Conservation (phyloP, 805 yeast species). For the Candida pini region DNA sequence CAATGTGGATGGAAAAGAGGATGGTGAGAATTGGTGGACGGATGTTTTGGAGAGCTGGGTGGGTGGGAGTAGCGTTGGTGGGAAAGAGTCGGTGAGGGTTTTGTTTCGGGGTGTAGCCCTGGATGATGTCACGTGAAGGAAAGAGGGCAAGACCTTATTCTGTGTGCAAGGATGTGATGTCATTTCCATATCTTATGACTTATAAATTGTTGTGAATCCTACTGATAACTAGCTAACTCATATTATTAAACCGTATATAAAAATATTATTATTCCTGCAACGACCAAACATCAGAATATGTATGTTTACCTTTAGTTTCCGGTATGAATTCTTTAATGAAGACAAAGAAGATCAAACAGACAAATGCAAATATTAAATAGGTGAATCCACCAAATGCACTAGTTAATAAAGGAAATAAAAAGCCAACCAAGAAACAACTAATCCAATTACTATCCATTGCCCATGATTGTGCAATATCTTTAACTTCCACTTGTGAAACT, state of each 20-base stretch:
- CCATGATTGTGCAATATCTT: conserved; percentile 85
- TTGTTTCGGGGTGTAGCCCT: not conserved
- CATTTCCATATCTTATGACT: too few species aligned
- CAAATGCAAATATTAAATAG: conserved; percentile 62
- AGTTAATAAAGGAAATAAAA: conserved; percentile 70
- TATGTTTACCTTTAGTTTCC: conserved; percentile 64
- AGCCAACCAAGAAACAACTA: conserved; percentile 80
- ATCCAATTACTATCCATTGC: conserved; percentile 91
- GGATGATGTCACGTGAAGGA: not conserved
- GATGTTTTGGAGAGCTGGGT: not conserved
- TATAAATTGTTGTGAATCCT: too few species aligned
- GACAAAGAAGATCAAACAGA: conserved; percentile 44
- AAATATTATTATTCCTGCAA: too few species aligned
- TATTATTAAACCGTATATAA: too few species aligned
- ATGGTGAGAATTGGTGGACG: too few species aligned
- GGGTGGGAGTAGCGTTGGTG: too few species aligned
- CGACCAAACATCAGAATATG: conserved; percentile 74
- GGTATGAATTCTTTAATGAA: conserved; percentile 53
- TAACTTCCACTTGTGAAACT: conserved; percentile 75
- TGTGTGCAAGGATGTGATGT: not conserved
- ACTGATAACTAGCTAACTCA: too few species aligned
- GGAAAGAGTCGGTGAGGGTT: too few species aligned
- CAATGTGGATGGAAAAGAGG: too few species aligned
- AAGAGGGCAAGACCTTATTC: too few species aligned
- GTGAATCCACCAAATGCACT: conserved; percentile 67